Conservation (phyloP, 495 filamentous ascomycete genomes). For the Penicillium parvum region DNA sequence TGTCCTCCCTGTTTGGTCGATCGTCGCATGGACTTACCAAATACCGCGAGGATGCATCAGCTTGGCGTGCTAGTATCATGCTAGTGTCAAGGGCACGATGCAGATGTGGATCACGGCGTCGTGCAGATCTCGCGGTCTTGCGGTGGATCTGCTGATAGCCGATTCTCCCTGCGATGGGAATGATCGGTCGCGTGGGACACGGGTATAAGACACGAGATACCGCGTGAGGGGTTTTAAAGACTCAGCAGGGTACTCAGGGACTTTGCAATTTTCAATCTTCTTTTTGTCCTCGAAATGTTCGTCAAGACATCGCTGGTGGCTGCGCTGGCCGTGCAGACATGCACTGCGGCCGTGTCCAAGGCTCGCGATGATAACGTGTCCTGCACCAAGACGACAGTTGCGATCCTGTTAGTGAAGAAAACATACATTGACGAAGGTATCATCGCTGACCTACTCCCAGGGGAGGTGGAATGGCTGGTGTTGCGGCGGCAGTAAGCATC, state of each 20-base stretch:
- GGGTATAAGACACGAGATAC: no score
- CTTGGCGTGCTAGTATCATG: neutral
- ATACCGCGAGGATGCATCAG: neutral
- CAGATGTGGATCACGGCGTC: neutral
- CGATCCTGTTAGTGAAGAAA: slow-evolving; percentile 22
- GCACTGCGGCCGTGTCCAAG: slow-evolving; percentile 8
- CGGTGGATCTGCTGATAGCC: neutral
- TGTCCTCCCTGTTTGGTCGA: slow-evolving; percentile 14
- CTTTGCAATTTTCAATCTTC: no score
- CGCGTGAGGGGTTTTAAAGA: no score
- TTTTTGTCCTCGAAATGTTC: slow-evolving; percentile 1
- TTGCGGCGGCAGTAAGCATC: slow-evolving; percentile 55
- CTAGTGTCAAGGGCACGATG: neutral
- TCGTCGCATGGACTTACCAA: slow-evolving; percentile 22
- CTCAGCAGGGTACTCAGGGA: no score
- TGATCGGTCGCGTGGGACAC: no score
- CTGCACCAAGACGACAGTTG: slow-evolving; percentile 32
- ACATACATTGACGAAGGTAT: neutral
- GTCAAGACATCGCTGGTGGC: slow-evolving; percentile 7
- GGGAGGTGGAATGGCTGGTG: slow-evolving; percentile 49
- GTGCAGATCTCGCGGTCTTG: neutral
- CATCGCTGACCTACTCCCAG: slow-evolving; percentile 1
- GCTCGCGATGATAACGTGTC: slow-evolving; percentile 9
- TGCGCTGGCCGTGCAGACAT: slow-evolving; percentile 12
- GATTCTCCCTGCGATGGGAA: no score